These are phyloP conservation scores for Elasticomyces elasticus DNA, from an alignment of 495 filamentous ascomycete genomes.

Conservation along the genomic window DNA sequence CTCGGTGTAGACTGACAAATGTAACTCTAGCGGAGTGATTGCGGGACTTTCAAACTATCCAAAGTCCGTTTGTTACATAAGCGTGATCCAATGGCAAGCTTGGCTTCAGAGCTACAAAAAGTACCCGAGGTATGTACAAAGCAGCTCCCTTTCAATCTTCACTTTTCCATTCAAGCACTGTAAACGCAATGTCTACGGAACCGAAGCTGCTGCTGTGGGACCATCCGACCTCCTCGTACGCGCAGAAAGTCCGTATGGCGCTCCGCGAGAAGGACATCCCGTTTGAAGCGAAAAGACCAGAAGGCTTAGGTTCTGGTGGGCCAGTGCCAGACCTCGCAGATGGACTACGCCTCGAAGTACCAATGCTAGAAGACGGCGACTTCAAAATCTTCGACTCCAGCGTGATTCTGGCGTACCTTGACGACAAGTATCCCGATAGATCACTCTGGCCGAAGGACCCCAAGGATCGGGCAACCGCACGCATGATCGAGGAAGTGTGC, in stretches of 20 bases:
- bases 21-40: too few relatives aligned
- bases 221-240: slow-evolving; percentile 12
- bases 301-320: slow-evolving; percentile 12
- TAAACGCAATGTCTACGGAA: neutral
- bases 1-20: too few relatives aligned
- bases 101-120: too few relatives aligned
- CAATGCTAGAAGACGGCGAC: slow-evolving; percentile 15
- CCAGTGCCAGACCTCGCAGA: neutral
- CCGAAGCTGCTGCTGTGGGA: slow-evolving; percentile 13
- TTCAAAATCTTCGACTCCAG: slow-evolving; percentile 19
- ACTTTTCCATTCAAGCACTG: too few relatives aligned
- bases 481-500: slow-evolving; percentile 17
- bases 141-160: too few relatives aligned
- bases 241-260: slow-evolving; percentile 19
- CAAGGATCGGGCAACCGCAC: neutral
- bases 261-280: slow-evolving; percentile 16
- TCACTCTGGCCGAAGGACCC: slow-evolving; percentile 8
- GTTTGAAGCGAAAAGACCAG: slow-evolving; percentile 2
- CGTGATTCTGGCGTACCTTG: slow-evolving; percentile 16
- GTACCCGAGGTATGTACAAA: neutral
- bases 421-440: slow-evolving; percentile 14
- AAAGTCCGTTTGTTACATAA: too few relatives aligned
- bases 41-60: too few relatives aligned
- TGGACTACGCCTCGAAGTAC: slow-evolving; percentile 12
- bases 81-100: too few relatives aligned